Evolutionary conservation across 108 stramenopile genomes (phyloP).

Genomic region (Licmophora abbreviata): DNA sequence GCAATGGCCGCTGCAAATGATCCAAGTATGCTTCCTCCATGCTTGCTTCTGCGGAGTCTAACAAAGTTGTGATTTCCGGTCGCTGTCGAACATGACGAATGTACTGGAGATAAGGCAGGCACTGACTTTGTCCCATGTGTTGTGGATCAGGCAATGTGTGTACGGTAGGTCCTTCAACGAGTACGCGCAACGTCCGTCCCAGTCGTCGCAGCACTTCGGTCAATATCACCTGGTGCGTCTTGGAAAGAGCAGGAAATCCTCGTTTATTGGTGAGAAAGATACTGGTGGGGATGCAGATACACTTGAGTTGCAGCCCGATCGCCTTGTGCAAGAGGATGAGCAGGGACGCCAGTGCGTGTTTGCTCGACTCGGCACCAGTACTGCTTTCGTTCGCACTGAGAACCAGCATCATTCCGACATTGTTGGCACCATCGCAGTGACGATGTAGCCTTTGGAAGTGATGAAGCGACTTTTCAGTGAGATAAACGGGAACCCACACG

Average conservation of each 20-base stretch:
- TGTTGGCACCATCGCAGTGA: constrained; percentile 57
- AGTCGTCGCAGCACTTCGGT: constrained; percentile 49
- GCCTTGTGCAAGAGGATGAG: constrained; percentile 56
- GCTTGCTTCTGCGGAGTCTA: constrained; percentile 64
- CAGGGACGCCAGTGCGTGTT: constrained; percentile 13
- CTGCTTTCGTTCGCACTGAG: constrained; percentile 8
- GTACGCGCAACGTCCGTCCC: constrained; percentile 50
- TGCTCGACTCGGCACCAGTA: not conserved
- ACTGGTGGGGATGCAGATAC: constrained; percentile 55
- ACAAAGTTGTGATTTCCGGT: constrained; percentile 14
- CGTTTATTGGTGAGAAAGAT: constrained; percentile 87
- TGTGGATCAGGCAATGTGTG: constrained; percentile 8
- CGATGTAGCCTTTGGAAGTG: constrained; percentile 52
- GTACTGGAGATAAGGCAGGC: constrained; percentile 82
- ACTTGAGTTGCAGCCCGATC: constrained; percentile 68
- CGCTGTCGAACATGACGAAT: constrained; percentile 77
- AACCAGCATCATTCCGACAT: constrained; percentile 41
- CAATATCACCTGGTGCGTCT: constrained; percentile 75
- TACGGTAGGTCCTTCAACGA: constrained; percentile 42
- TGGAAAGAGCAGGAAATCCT: constrained; percentile 87
- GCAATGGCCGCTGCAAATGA: constrained; percentile 91
- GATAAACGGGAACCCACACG: constrained; percentile 63
- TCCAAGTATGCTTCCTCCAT: constrained; percentile 83
- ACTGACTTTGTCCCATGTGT: constrained; percentile 14
- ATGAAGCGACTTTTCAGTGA: constrained; percentile 29